Percentiles rank a stretch among this genome's conserved stretches.
Evolutionary conservation across 1,284 basidiomycete species (phyloP).

Genomic region (Ceratobasidium sp.): DNA sequence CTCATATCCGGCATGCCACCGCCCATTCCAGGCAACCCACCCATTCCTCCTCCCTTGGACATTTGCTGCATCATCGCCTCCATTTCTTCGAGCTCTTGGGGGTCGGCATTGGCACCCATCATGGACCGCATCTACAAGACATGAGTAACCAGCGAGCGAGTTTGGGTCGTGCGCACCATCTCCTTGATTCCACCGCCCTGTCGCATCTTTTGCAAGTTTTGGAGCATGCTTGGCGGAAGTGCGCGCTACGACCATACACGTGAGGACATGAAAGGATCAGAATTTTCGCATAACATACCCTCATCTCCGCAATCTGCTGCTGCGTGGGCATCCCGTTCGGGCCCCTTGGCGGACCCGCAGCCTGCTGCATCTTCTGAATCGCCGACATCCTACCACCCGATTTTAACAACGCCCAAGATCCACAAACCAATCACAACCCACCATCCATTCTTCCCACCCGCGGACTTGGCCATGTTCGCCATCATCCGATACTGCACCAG

Average conservation of each 20-base stretch:
- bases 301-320: slow-evolving; percentile 91
- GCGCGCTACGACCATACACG: slow-evolving; percentile 62
- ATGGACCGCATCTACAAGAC: slow-evolving; percentile 41
- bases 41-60: slow-evolving; percentile 60
- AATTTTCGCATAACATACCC: slow-evolving; percentile 59
- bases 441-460: slow-evolving; percentile 96
- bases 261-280: background rate
- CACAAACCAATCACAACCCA: slow-evolving; percentile 48
- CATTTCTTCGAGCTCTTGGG: slow-evolving; percentile 54
- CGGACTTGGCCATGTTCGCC: slow-evolving; percentile 96
- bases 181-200: slow-evolving; percentile 86
- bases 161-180: slow-evolving; percentile 67
- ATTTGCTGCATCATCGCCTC: slow-evolving; percentile 81
- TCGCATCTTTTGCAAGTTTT: slow-evolving; percentile 84
- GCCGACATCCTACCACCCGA: slow-evolving; percentile 67
- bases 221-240: slow-evolving; percentile 88
- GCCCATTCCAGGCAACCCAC: slow-evolving; percentile 48
- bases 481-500: slow-evolving; percentile 96
- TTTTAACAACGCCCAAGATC: background rate
- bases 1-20: slow-evolving; percentile 40
- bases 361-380: slow-evolving; percentile 89
- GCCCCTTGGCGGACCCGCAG: slow-evolving; percentile 82
- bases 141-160: slow-evolving; percentile 41
- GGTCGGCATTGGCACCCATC: slow-evolving; percentile 49
- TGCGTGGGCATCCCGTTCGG: slow-evolving; percentile 86